phyloP scores from a whole-genome alignment of 2,329 filamentous ascomycete genomes.

The Xylariaceae sp. region DNA sequence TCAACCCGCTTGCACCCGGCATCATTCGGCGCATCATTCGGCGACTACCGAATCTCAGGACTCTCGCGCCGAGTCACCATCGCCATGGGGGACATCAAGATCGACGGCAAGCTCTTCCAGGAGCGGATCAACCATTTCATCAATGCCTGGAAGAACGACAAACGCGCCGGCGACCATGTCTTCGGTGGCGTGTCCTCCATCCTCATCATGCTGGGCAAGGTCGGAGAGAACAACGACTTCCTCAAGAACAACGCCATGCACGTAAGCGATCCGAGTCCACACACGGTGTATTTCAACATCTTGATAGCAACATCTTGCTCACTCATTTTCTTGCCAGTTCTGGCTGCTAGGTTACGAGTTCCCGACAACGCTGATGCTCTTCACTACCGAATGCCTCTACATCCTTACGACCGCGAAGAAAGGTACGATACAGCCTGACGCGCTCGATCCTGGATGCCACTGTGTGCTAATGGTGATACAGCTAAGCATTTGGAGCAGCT shows the following conservation, averaged over 20 bases:
- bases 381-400: conserved; percentile 82
- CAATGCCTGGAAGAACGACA: conserved; percentile 92
- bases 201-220: conserved; percentile 88
- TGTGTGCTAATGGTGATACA: conserved; percentile 37
- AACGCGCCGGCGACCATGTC: conserved; percentile 65
- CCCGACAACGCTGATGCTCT: conserved; percentile 86
- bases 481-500: conserved; percentile 89
- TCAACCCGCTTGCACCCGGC: too few relatives aligned
- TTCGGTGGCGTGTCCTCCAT: conserved; percentile 86
- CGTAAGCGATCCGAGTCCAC: conserved; percentile 51
- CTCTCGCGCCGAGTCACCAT: conserved; percentile 22
- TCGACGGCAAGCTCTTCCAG: conserved; percentile 90
- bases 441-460: too few relatives aligned
- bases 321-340: conserved; percentile 51
- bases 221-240: conserved; percentile 77
- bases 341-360: conserved; percentile 99
- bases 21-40: too few relatives aligned
- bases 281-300: neutral
- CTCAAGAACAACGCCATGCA: conserved; percentile 97
- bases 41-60: too few relatives aligned
- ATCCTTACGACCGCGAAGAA: conserved; percentile 96
- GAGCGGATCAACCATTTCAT: conserved; percentile 83
- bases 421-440: too few relatives aligned
- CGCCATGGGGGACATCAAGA: conserved; percentile 76
- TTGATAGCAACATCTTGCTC: conserved; percentile 2